phyloP scores from a whole-genome alignment of 371 early-diverging fungal genomes.

The Mucor velutinosus region DNA sequence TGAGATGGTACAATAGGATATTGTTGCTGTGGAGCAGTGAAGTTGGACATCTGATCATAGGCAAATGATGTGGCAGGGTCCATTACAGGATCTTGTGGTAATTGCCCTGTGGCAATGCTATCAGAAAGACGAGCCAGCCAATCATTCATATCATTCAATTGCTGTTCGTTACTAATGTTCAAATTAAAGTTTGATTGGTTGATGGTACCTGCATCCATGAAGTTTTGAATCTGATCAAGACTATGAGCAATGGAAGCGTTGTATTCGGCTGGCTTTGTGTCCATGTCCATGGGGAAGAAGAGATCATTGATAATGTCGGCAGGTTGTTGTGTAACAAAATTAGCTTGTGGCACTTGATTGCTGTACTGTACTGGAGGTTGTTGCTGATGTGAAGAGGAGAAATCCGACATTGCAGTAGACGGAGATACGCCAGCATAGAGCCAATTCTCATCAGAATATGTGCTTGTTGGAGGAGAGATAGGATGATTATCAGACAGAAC shows the following conservation, averaged over 20 bases:
- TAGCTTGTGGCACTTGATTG: background rate
- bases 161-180: conserved; percentile 24
- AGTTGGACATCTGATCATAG: conserved; percentile 9
- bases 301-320: conserved; percentile 22
- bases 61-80: conserved; percentile 12
- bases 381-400: background rate
- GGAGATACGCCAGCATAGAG: conserved; percentile 10
- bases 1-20: conserved; percentile 21
- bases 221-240: conserved; percentile 22
- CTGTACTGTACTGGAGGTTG: background rate
- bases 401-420: conserved; percentile 9
- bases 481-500: conserved; percentile 22
- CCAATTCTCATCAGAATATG: conserved; percentile 30
- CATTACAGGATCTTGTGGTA: conserved; percentile 10
- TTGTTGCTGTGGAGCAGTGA: conserved; percentile 3
- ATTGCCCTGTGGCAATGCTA: conserved; percentile 17
- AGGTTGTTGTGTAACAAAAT: conserved; percentile 18
- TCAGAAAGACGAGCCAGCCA: conserved; percentile 28
- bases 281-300: conserved; percentile 26
- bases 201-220: conserved; percentile 21
- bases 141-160: conserved; percentile 23
- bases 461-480: conserved; percentile 30
- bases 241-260: conserved; percentile 14
- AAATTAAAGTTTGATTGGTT: conserved; percentile 23
- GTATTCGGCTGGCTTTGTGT: conserved; percentile 18